Conservation (phyloP, 2,329 filamentous ascomycete species). For the Pyricularia sp. region DNA sequence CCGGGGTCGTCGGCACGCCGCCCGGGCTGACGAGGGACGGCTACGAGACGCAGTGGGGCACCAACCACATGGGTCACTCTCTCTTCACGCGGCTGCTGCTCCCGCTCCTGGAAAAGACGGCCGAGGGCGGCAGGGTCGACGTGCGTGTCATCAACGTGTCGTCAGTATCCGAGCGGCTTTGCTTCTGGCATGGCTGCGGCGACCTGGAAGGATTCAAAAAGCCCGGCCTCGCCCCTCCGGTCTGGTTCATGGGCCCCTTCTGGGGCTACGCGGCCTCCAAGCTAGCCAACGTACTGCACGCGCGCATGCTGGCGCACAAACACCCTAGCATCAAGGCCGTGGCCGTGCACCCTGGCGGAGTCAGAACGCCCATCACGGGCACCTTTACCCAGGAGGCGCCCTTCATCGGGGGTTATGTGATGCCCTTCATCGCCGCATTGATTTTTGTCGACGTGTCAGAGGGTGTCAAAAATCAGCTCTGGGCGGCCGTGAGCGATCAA, state of each 20-base stretch:
- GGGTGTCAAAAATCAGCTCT: constrained; percentile 31
- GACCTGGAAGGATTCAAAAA: constrained; percentile 1
- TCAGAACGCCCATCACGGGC: constrained; percentile 1
- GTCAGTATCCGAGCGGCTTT: constrained; percentile 9
- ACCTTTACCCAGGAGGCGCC: constrained; percentile 13
- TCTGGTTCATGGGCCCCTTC: constrained; percentile 7
- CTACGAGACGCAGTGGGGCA: constrained; percentile 37
- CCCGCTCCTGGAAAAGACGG: constrained; percentile 16
- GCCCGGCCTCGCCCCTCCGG: too few relatives aligned
- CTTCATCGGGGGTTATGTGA: neutral
- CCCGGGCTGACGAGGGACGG: constrained; percentile 27
- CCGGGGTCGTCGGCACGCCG: constrained; percentile 30
- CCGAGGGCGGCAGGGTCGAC: constrained; percentile 8
- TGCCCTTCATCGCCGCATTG: neutral
- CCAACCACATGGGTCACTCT: constrained; percentile 38
- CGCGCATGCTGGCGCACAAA: constrained; percentile 16
- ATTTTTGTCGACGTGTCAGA: constrained; percentile 7
- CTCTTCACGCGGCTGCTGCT: constrained; percentile 27
- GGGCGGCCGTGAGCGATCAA: constrained; percentile 24
- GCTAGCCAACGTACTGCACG: constrained; percentile 33
- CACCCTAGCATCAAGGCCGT: neutral
- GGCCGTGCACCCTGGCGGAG: constrained; percentile 2
- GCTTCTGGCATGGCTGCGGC: constrained; percentile 10
- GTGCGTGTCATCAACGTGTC: constrained; percentile 16
- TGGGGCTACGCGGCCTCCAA: constrained; percentile 32